A percentile compares a stretch with the other conserved stretches of the same genome.
Evolutionary conservation across 495 filamentous ascomycete species (phyloP).

Genomic region (Aspergillus sparsus): DNA sequence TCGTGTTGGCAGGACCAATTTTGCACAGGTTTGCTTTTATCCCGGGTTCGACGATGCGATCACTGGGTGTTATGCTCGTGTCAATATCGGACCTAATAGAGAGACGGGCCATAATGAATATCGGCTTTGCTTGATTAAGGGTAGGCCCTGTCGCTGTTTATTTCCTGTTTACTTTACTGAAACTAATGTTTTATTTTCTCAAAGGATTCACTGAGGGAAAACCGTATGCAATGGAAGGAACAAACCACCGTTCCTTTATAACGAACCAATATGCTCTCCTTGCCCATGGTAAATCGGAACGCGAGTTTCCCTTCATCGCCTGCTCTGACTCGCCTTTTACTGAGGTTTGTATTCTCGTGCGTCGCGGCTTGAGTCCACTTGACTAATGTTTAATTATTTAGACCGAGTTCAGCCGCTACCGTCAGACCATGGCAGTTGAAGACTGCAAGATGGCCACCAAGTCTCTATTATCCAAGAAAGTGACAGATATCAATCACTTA

Average conservation of each 20-base stretch:
- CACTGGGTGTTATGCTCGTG: constrained; percentile 74
- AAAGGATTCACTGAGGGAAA: constrained; percentile 74
- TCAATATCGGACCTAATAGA: constrained; percentile 72
- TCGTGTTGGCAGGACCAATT: constrained; percentile 76
- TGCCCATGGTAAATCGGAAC: constrained; percentile 73
- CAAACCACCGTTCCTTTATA: constrained; percentile 68
- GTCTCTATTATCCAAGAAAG: constrained; percentile 64
- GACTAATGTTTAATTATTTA: constrained; percentile 44
- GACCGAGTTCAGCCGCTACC: constrained; percentile 83
- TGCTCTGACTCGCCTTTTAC: constrained; percentile 77
- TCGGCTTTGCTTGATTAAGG: constrained; percentile 82
- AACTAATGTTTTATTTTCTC: constrained; percentile 27
- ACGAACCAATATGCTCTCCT: constrained; percentile 75
- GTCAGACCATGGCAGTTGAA: constrained; percentile 69
- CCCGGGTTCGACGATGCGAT: constrained; percentile 84
- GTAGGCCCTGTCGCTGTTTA: constrained; percentile 43
- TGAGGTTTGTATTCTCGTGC: constrained; percentile 55
- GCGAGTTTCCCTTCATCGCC: constrained; percentile 77
- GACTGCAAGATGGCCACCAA: constrained; percentile 69
- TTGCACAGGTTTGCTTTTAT: constrained; percentile 85
- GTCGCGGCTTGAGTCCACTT: not conserved
- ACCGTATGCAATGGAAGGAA: constrained; percentile 74
- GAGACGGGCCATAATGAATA: constrained; percentile 72
- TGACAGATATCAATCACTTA: constrained; percentile 77
- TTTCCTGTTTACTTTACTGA: not conserved